These are phyloP conservation scores for Malassezia arunalokei DNA, from an alignment of 1,284 basidiomycete species.

Conservation along the genomic window DNA sequence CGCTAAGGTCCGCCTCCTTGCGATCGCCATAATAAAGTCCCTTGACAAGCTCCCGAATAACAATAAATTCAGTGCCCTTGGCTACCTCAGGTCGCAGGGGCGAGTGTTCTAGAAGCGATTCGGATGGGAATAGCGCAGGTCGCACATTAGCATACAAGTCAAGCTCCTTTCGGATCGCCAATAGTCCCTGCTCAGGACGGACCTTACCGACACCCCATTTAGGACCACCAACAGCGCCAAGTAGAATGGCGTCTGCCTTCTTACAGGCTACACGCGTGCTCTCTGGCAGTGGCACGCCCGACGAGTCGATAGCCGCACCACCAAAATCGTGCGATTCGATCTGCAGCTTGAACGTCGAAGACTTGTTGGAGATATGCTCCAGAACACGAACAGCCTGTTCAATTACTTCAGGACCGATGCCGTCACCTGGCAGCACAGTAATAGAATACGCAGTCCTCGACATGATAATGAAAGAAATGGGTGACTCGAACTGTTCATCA, in stretches of 20 bases:
- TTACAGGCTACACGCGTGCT: slow-evolving; percentile 58
- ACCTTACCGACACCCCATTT: slow-evolving; percentile 91
- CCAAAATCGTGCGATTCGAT: slow-evolving; percentile 66
- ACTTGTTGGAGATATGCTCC: slow-evolving; percentile 58
- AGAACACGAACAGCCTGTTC: slow-evolving; percentile 78
- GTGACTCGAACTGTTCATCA: background rate
- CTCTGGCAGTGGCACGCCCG: slow-evolving; percentile 70
- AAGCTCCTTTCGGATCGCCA: slow-evolving; percentile 79
- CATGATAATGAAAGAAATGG: too few relatives aligned
- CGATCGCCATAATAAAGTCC: slow-evolving; percentile 70
- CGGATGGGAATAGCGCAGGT: slow-evolving; percentile 84
- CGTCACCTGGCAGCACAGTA: slow-evolving; percentile 83
- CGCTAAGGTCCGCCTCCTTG: slow-evolving; percentile 58
- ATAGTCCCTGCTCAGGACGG: slow-evolving; percentile 86
- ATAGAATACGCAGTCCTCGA: slow-evolving; percentile 53
- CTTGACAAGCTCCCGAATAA: slow-evolving; percentile 71
- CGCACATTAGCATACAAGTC: slow-evolving; percentile 97
- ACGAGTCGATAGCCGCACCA: slow-evolving; percentile 78
- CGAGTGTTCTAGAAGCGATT: slow-evolving; percentile 75
- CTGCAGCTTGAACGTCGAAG: slow-evolving; percentile 57
- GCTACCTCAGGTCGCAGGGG: slow-evolving; percentile 82
- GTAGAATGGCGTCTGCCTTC: slow-evolving; percentile 41
- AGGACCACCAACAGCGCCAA: slow-evolving; percentile 80
- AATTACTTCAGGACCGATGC: slow-evolving; percentile 91
- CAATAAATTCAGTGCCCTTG: slow-evolving; percentile 77